phyloP scores from a whole-genome alignment of 805 yeast genomes.

The Wickerhamomyces pijperi region DNA sequence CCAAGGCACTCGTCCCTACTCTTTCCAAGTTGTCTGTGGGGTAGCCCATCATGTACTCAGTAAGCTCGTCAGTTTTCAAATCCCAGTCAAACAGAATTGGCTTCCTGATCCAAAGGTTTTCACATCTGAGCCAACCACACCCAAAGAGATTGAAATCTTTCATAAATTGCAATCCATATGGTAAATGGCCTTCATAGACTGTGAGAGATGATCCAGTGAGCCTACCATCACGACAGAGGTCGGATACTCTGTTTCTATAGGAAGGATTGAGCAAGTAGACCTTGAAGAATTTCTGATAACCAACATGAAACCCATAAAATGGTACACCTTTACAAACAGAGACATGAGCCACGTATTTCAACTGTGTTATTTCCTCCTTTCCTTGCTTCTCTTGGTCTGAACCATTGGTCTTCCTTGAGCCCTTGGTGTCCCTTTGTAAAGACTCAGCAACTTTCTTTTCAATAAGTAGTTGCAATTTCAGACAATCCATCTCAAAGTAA shows the following conservation, averaged over 20 bases:
- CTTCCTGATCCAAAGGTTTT: slow-evolving; percentile 38
- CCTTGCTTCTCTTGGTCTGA: slow-evolving; percentile 1
- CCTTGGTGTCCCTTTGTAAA: slow-evolving; percentile 17
- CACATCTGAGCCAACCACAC: slow-evolving; percentile 61
- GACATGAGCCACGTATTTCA: slow-evolving; percentile 45
- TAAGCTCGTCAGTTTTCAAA: slow-evolving; percentile 21
- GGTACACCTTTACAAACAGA: slow-evolving; percentile 65
- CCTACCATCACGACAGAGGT: slow-evolving; percentile 33
- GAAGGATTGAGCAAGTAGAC: slow-evolving; percentile 57
- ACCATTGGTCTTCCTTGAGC: too few relatives aligned
- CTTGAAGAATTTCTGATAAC: slow-evolving; percentile 55
- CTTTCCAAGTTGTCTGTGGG: slow-evolving; percentile 26
- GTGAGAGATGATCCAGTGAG: slow-evolving; percentile 27
- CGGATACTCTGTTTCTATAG: slow-evolving; percentile 42
- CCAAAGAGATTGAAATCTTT: slow-evolving; percentile 79
- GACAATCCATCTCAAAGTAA: slow-evolving; percentile 38
- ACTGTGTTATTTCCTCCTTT: slow-evolving; percentile 4
- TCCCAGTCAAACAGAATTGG: slow-evolving; percentile 35
- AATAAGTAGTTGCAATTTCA: slow-evolving; percentile 28
- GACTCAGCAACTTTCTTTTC: slow-evolving; percentile 33
- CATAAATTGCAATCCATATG: slow-evolving; percentile 64
- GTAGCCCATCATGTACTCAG: slow-evolving; percentile 21
- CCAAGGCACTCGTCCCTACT: slow-evolving; percentile 54
- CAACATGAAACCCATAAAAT: slow-evolving; percentile 73
- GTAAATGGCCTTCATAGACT: slow-evolving; percentile 73